Percentiles rank a stretch among this genome's conserved stretches.
phyloP scores from a whole-genome alignment of 2,329 filamentous ascomycete genomes.

The Aspergillus ochraceus region DNA sequence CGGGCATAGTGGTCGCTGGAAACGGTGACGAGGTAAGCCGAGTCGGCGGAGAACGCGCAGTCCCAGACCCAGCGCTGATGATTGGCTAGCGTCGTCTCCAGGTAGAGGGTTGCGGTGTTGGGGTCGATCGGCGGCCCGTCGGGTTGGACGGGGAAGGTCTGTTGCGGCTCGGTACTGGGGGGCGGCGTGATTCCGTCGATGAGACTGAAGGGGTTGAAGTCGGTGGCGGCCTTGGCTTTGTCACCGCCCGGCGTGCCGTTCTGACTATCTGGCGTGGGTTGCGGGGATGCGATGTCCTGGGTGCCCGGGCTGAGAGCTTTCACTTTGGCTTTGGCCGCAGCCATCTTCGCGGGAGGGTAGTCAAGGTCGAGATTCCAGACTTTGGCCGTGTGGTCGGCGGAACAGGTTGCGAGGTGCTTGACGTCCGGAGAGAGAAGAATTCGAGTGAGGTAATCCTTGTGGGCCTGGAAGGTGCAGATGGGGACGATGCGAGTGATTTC shows the following conservation, averaged over 20 bases:
- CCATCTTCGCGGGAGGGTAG: constrained; percentile 42
- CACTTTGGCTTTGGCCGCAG: constrained; percentile 23
- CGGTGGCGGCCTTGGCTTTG: constrained; percentile 11
- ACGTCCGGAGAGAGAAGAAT: constrained; percentile 90
- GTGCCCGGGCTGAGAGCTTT: constrained; percentile 15
- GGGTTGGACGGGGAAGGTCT: constrained; percentile 35
- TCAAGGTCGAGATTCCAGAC: constrained; percentile 92
- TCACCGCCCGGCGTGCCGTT: constrained; percentile 23
- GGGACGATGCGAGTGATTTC: constrained; percentile 83
- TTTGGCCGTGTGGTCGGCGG: constrained; percentile 89
- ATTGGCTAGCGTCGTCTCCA: constrained; percentile 83
- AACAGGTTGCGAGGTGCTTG: constrained; percentile 90
- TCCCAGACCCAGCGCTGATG: constrained; percentile 99
- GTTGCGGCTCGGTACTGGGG: constrained; percentile 28
- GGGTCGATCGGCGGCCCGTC: constrained; percentile 44
- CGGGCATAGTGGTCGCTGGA: constrained; percentile 92
- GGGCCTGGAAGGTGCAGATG: constrained; percentile 84
- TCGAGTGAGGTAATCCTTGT: constrained; percentile 89
- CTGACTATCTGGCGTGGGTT: constrained; percentile 20
- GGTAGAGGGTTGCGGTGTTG: constrained; percentile 60
- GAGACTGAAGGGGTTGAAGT: constrained; percentile 26
- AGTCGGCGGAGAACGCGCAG: constrained; percentile 91
- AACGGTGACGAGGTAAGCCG: constrained; percentile 87
- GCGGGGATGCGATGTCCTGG: constrained; percentile 18
- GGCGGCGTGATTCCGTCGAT: constrained; percentile 24